Percentiles rank a stretch among this genome's conserved stretches.
phyloP scores from a whole-genome alignment of 2,329 filamentous ascomycete species.

The Diaporthe sp. region DNA sequence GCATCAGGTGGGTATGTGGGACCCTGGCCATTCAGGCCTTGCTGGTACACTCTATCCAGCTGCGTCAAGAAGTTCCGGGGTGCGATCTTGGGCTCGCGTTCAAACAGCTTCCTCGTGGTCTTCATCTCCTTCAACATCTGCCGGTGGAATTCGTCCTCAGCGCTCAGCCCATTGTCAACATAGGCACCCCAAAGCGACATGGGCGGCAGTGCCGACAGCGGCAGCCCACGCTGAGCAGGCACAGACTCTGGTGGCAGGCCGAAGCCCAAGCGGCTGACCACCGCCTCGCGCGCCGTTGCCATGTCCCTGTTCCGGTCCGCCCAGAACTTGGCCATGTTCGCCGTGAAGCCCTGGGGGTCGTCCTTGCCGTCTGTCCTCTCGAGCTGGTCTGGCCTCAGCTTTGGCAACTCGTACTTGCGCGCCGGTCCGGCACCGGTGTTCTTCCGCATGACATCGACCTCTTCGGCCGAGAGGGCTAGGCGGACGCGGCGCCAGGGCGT shows the following conservation, averaged over 20 bases:
- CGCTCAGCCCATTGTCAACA: constrained; percentile 38
- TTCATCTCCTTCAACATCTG: constrained; percentile 43
- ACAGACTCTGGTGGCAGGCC: background rate
- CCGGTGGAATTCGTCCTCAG: constrained; percentile 39
- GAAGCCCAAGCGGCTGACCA: background rate
- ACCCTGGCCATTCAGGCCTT: background rate
- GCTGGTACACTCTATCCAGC: constrained; percentile 32
- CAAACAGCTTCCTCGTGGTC: constrained; percentile 40
- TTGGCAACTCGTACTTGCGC: constrained; percentile 30
- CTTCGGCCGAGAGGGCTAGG: constrained; percentile 45
- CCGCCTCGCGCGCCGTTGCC: constrained; percentile 29
- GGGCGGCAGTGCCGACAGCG: constrained; percentile 39
- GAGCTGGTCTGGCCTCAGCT: constrained; percentile 23
- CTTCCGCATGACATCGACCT: constrained; percentile 39
- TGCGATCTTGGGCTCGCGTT: constrained; percentile 37
- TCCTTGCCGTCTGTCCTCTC: constrained; percentile 32
- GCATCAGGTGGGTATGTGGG: too few species aligned
- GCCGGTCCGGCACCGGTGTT: constrained; percentile 24
- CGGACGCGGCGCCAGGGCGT: constrained; percentile 50
- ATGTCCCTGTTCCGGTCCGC: constrained; percentile 6
- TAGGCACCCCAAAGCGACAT: constrained; percentile 38
- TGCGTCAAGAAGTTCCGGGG: constrained; percentile 44
- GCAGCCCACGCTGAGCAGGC: background rate
- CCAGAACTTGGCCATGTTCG: constrained; percentile 36
- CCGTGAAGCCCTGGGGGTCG: constrained; percentile 34